Base-by-base conservation (phyloP, 106 monocot species). In the Xerophyta viscosa region DNA sequence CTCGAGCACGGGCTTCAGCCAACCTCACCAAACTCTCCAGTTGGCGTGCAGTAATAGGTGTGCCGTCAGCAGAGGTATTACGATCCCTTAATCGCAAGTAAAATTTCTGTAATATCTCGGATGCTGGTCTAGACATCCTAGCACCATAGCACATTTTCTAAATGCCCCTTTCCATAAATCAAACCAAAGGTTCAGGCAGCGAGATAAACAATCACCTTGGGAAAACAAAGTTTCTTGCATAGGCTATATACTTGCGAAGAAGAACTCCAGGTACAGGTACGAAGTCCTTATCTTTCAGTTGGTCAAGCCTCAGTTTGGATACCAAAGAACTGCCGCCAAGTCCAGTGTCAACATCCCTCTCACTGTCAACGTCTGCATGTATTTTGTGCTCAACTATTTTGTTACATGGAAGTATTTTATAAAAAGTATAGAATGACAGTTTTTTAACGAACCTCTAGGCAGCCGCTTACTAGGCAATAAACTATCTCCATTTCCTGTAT, bases 21-120 rank as follows among this genome's bases (percentile, higher is more conserved):
- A 98, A 67, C 36, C 96, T 75, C 37, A 98, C 89, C 43, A 98
- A 76, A 57, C 96, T 90, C 67, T 98, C 96, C 52, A 98, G 54
- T 57, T 98, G 96, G 30, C 96, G 69, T 57, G 96, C 89, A 27
- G 96, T 98, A 27, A 98, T 98, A 57, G 96, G 96, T 27, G 96
- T 98, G 24, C 86, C 74, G 79, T 98, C 96, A 64, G 82, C 75
- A 67, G 89, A 85, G 59, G 74, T 86, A 65, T 52, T 78, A 51
- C 52, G 78, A 45, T 90, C 77, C 66, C 96, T 98, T 60, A 98
- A 61, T 26, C 64, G 53, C 78, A 98, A 74, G 60, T 98, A 98
- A 64, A 98, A 98, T 7, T 37, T 77, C 58, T 86, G 81, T 62
- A 98, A 69, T 57, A 89, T 83, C 13, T 82, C 79, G 63, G 96